Percentiles rank a stretch among this genome's conserved stretches.
Conservation (phyloP, 2,329 filamentous ascomycete species). For the Aureobasidium sp. region DNA sequence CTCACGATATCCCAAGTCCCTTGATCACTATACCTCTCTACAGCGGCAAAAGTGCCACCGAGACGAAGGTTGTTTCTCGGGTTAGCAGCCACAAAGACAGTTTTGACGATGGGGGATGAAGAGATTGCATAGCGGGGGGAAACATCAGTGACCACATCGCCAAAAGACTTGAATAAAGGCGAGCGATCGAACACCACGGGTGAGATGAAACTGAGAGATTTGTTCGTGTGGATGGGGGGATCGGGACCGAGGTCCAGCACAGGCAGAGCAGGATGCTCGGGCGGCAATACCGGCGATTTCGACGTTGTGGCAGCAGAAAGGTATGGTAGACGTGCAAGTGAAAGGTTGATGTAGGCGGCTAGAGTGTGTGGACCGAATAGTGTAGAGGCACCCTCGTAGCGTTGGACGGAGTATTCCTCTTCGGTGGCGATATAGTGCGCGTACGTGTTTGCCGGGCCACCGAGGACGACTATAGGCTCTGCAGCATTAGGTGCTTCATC, state of each 20-base stretch:
- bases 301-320: constrained; percentile 41
- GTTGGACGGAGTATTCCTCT: constrained; percentile 74
- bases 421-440: constrained; percentile 71
- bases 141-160: constrained; percentile 50
- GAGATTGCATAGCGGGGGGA: constrained; percentile 48
- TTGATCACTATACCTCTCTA: constrained; percentile 52
- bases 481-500: constrained; percentile 31
- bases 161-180: constrained; percentile 59
- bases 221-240: constrained; percentile 70
- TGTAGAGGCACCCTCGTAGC: constrained; percentile 92
- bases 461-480: constrained; percentile 67
- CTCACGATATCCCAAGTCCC: constrained; percentile 55
- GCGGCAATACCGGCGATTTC: constrained; percentile 28
- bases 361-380: constrained; percentile 77
- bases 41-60: constrained; percentile 65
- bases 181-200: constrained; percentile 66
- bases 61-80: constrained; percentile 79
- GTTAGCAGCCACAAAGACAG: constrained; percentile 75
- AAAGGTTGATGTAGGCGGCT: constrained; percentile 79
- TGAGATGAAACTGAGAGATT: constrained; percentile 70
- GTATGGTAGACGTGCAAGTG: constrained; percentile 60
- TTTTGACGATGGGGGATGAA: constrained; percentile 51
- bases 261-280: constrained; percentile 25
- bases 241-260: constrained; percentile 41
- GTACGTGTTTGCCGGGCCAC: constrained; percentile 85